Conservation (phyloP, 202 grass and related monocot genomes). For the Panicum virgatum region DNA sequence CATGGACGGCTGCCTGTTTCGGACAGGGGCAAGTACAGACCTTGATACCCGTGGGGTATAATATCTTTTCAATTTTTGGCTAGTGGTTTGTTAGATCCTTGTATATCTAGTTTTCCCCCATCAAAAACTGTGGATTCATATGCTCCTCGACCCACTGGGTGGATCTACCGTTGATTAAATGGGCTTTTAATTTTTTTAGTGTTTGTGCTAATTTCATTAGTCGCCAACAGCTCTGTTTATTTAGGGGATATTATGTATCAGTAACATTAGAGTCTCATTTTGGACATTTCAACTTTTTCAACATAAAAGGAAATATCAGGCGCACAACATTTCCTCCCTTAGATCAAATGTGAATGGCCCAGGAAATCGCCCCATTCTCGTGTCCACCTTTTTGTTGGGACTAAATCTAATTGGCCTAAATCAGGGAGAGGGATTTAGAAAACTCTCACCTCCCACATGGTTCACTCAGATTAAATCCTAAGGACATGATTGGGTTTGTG, state of each 20-base stretch:
- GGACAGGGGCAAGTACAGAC: not conserved
- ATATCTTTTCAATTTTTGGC: not conserved
- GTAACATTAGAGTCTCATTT: not conserved
- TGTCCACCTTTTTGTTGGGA: not conserved
- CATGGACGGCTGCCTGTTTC: not conserved
- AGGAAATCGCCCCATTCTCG: not conserved
- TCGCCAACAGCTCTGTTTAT: not conserved
- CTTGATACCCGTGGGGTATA: not conserved
- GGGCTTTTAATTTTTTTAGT: not conserved
- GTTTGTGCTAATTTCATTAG: not conserved
- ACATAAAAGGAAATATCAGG: not conserved
- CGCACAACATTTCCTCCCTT: not conserved
- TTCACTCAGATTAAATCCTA: too few relatives aligned
- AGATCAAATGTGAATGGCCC: not conserved
- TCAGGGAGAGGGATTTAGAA: not conserved
- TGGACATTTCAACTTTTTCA: not conserved
- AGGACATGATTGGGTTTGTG: too few relatives aligned
- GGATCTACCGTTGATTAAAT: not conserved
- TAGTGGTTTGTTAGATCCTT: conserved; percentile 6
- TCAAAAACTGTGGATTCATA: not conserved
- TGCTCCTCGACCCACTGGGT: not conserved
- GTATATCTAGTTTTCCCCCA: not conserved
- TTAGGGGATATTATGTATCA: not conserved
- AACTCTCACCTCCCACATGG: too few relatives aligned
- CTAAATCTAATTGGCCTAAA: not conserved